A percentile compares a stretch with the other conserved stretches of the same genome.
phyloP scores from a whole-genome alignment of 1,284 basidiomycete species.

The Serendipita sp. region DNA sequence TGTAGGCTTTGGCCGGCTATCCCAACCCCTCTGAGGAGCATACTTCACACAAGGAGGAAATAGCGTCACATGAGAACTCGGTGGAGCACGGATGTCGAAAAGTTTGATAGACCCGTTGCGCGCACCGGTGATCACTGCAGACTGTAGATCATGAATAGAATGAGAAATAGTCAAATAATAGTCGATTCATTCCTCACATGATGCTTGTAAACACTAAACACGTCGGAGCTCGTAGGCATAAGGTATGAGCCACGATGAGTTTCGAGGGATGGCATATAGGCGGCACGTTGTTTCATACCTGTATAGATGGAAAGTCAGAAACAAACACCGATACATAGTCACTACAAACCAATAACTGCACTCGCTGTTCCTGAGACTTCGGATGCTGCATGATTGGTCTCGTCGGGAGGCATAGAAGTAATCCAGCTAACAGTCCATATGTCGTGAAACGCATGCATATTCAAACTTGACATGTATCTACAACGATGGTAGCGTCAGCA shows the following conservation, averaged over 20 bases:
- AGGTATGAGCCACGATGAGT: not conserved
- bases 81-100: constrained; percentile 39
- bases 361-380: not conserved
- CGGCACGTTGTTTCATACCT: constrained; percentile 4
- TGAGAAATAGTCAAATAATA: not conserved
- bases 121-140: constrained; percentile 29
- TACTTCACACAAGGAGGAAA: not conserved
- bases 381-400: not conserved
- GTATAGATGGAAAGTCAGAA: not conserved
- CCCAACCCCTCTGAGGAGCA: too few species aligned
- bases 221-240: constrained; percentile 1
- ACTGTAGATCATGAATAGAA: not conserved
- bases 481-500: not conserved
- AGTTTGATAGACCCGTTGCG: constrained; percentile 43
- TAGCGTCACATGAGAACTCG: not conserved
- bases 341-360: not conserved
- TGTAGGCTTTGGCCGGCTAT: too few species aligned
- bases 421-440: not conserved
- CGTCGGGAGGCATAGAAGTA: not conserved
- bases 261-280: constrained; percentile 5
- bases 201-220: not conserved
- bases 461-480: constrained; percentile 1
- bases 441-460: constrained; percentile 3
- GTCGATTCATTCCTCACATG: not conserved
- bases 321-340: not conserved